A percentile compares a stretch with the other conserved stretches of the same genome.
Evolutionary conservation across 2,329 filamentous ascomycete genomes (phyloP).

Genomic region (Magnaporthiopsis rhizophila): DNA sequence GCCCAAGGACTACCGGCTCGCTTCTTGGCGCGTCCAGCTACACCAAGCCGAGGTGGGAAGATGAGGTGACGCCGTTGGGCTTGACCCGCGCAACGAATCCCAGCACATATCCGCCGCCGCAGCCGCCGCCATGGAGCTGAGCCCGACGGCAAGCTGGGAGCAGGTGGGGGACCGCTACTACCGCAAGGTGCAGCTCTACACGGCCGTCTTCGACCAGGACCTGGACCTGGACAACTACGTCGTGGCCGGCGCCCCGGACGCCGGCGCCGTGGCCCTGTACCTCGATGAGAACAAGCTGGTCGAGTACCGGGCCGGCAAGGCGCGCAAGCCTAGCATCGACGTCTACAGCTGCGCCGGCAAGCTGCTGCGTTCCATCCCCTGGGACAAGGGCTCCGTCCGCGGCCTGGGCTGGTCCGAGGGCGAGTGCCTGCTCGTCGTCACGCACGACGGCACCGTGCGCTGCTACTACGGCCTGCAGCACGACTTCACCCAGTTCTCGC

Average conservation of each 20-base stretch:
- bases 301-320: slow-evolving; percentile 63
- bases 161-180: slow-evolving; percentile 90
- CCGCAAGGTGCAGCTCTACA: slow-evolving; percentile 89
- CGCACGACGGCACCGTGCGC: slow-evolving; percentile 80
- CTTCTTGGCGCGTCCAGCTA: neutral
- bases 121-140: slow-evolving; percentile 39
- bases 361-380: slow-evolving; percentile 75
- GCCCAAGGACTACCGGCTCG: neutral
- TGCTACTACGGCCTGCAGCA: slow-evolving; percentile 89
- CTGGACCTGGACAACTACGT: slow-evolving; percentile 93
- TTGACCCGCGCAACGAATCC: neutral
- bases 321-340: slow-evolving; percentile 77
- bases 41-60: neutral
- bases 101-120: neutral
- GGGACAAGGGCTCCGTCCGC: slow-evolving; percentile 83
- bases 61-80: neutral
- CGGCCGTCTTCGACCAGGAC: slow-evolving; percentile 84
- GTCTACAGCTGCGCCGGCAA: slow-evolving; percentile 91
- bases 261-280: slow-evolving; percentile 75
- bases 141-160: slow-evolving; percentile 86
- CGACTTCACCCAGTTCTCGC: slow-evolving; percentile 88
- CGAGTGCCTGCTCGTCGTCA: slow-evolving; percentile 82
- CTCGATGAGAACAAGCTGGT: slow-evolving; percentile 71
- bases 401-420: slow-evolving; percentile 95
- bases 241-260: slow-evolving; percentile 85